Base-by-base conservation (phyloP, 441 rosid species). In the Geranium incanum region DNA sequence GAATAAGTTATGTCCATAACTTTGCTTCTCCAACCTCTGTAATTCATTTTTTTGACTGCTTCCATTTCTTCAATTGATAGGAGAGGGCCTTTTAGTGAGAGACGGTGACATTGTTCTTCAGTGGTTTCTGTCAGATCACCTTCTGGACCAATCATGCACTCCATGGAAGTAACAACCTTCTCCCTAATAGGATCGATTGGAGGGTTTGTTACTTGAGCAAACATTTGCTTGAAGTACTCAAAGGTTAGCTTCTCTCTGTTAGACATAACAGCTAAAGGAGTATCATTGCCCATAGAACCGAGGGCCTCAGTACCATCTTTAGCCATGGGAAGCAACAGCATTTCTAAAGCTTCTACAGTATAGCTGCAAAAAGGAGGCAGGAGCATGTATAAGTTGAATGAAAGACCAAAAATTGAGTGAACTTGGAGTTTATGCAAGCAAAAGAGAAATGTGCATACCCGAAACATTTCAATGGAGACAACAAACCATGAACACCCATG, bases 181-280 rank as follows among this genome's bases (percentile, higher is more conserved):
- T 96, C 99, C 73, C 99, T 87, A 48, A 96, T 96, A 55, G 99
- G 99, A 83, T 96, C 99, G 36, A 96, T 96, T 28, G 99, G 99
- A 68, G 99, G 99, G 73, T 96, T 96, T 64, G 99, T 96, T 67
- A 96, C 99, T 86, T 96, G 99, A 77, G 99, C 99, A 86, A 96
- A 96, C 99, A 96, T 93, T 83, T 96, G 99, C 85, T 96, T 96
- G 86, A 96, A 96, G 80, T 96, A 96, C 86, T 96, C 99, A 50
- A 85, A 96, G 18, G 95, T 81, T 39, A 96, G 84, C 64, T 93
- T 96, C 79, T 93, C 98, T 72, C 97, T 81, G 81, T 84, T 74
- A 55, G 99, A 96, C 97, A 96, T 92, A 39, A 96, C 98, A 70
- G 99, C 99, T 76, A 96, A 81, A 43, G 99, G 98, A 2, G 99